phyloP scores from a whole-genome alignment of 176 grass and related monocot species.

The Coix lacrymajobi region DNA sequence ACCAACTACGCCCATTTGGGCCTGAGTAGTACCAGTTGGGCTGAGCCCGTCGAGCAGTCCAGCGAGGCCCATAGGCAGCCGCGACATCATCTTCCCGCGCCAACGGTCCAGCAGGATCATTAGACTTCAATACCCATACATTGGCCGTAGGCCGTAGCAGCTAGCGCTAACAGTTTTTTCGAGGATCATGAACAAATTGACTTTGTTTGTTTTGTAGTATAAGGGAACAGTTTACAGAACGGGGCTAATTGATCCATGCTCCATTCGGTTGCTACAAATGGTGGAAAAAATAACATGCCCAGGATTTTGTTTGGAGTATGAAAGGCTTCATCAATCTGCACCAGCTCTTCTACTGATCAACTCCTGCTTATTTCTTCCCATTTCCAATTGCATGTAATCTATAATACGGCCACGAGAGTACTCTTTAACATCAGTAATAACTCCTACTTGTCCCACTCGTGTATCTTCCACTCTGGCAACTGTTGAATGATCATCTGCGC shows the following conservation, averaged over 20 bases:
- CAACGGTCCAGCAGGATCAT: no score
- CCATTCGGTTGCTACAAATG: not conserved
- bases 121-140: no score
- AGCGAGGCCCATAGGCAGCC: no score
- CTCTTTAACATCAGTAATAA: not conserved
- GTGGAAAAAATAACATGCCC: not conserved
- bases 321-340: not conserved
- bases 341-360: conserved; percentile 5
- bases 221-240: not conserved
- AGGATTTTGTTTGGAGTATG: not conserved
- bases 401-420: not conserved
- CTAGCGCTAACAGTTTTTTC: not conserved
- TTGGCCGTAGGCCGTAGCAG: no score
- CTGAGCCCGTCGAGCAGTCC: no score
- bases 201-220: not conserved
- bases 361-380: not conserved
- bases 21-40: no score
- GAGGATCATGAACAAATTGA: not conserved
- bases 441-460: conserved; percentile 63
- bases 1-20: no score
- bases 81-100: no score
- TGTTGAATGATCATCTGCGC: conserved; percentile 84
- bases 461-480: conserved; percentile 83
- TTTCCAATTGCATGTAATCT: not conserved
- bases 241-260: not conserved